Percentiles rank a stretch among this genome's conserved stretches.
These are phyloP conservation scores for Leccinum pachyderme DNA, from an alignment of 1,284 basidiomycete species.

Conservation along the genomic window DNA sequence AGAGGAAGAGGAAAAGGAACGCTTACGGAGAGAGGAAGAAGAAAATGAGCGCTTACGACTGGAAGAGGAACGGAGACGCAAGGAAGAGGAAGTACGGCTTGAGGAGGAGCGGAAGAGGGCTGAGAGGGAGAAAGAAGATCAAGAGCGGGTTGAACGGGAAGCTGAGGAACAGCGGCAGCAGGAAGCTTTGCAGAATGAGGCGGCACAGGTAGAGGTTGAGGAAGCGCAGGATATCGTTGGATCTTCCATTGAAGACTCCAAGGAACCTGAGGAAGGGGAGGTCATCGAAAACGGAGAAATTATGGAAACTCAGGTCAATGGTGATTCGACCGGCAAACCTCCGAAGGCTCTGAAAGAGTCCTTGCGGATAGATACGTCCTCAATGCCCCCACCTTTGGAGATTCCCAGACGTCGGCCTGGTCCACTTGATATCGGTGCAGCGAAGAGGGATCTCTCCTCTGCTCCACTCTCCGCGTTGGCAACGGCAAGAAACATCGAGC, in stretches of 20 bases:
- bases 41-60: constrained; percentile 38
- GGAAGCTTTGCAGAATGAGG: constrained; percentile 29
- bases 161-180: constrained; percentile 36
- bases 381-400: constrained; percentile 36
- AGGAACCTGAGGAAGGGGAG: constrained; percentile 40
- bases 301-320: constrained; percentile 25
- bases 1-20: constrained; percentile 39
- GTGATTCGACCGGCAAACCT: constrained; percentile 36
- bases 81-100: constrained; percentile 40
- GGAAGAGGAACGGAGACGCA: constrained; percentile 39
- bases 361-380: constrained; percentile 62
- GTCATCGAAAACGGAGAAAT: constrained; percentile 33
- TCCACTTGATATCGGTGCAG: constrained; percentile 61
- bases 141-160: constrained; percentile 32
- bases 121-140: constrained; percentile 30
- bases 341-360: constrained; percentile 45
- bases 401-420: constrained; percentile 58
- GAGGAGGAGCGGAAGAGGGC: constrained; percentile 36
- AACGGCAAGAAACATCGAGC: constrained; percentile 74
- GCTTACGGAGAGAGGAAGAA: constrained; percentile 36
- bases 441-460: constrained; percentile 39
- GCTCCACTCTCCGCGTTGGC: constrained; percentile 57
- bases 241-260: constrained; percentile 20
- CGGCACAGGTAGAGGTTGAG: constrained; percentile 27
- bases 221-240: constrained; percentile 25